phyloP scores from a whole-genome alignment of 1,139 yeast species.

The Geotrichum reessii region DNA sequence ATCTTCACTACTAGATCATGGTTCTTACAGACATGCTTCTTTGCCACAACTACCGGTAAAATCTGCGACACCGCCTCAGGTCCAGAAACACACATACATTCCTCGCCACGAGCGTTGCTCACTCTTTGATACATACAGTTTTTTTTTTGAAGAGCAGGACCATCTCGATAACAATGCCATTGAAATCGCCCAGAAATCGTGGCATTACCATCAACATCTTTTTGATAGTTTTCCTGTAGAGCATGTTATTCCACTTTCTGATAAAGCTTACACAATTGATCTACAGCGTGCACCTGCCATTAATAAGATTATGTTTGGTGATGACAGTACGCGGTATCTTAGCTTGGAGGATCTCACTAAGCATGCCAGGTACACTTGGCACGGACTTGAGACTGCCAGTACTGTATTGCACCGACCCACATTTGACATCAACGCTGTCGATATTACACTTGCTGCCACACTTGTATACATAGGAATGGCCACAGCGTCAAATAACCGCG shows the following conservation, averaged over 20 bases:
- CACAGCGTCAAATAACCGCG: slow-evolving; percentile 11
- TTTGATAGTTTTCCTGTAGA: not conserved
- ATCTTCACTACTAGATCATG: too few species aligned
- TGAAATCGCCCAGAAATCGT: not conserved
- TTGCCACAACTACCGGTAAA: not conserved
- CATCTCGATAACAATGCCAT: not conserved
- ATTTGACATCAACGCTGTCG: slow-evolving; percentile 34
- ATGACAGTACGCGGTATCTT: not conserved
- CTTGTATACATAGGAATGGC: slow-evolving; percentile 41
- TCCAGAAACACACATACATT: not conserved
- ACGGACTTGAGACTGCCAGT: slow-evolving; percentile 21
- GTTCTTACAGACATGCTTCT: not conserved
- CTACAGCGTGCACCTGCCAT: not conserved
- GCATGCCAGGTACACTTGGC: slow-evolving; percentile 22
- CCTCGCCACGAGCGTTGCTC: not conserved
- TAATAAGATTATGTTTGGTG: slow-evolving; percentile 1
- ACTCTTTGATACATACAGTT: not conserved
- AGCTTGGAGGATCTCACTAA: not conserved
- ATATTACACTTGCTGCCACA: slow-evolving; percentile 35
- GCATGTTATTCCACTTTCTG: not conserved
- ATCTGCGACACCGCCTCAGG: not conserved
- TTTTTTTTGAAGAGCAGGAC: slow-evolving; percentile 3
- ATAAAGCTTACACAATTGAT: not conserved
- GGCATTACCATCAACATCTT: not conserved
- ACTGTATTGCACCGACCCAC: slow-evolving; percentile 39